Evolutionary conservation across 495 filamentous ascomycete genomes (phyloP).

Genomic region (Viridothelium virens): DNA sequence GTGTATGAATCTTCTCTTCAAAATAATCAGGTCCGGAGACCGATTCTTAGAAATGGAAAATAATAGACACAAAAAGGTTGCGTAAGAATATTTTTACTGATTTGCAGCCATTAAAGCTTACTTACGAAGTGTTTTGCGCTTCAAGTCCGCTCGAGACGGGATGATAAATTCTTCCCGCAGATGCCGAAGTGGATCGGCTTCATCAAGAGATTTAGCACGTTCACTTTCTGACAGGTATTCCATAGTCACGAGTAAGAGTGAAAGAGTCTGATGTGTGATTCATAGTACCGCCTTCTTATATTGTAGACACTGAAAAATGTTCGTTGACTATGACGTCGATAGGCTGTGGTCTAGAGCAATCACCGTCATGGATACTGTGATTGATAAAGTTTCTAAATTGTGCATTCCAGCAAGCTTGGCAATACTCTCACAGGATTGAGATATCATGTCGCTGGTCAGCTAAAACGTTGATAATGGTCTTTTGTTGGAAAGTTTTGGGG

Average conservation of each 20-base stretch:
- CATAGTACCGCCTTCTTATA: background rate
- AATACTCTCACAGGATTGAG: too few relatives aligned
- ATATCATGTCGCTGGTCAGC: too few relatives aligned
- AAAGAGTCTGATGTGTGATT: background rate
- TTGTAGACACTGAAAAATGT: background rate
- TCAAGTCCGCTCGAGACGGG: constrained; percentile 70
- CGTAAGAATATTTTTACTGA: background rate
- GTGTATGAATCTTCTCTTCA: background rate
- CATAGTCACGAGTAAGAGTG: background rate
- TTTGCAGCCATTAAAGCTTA: constrained; percentile 6
- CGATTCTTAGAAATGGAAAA: too few relatives aligned
- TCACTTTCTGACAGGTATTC: constrained; percentile 24
- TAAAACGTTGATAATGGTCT: too few relatives aligned
- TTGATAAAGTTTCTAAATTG: too few relatives aligned
- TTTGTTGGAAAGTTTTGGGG: too few relatives aligned
- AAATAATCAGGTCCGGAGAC: too few relatives aligned
- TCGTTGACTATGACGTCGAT: too few relatives aligned
- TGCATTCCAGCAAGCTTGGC: too few relatives aligned
- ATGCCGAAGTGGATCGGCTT: constrained; percentile 56
- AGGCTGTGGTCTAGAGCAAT: too few relatives aligned
- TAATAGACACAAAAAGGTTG: background rate
- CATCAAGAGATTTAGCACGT: constrained; percentile 60
- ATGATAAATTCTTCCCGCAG: constrained; percentile 76
- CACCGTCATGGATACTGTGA: too few relatives aligned
- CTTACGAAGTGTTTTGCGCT: constrained; percentile 43